phyloP scores from a whole-genome alignment of 345 rosid genomes.

The Durio zibethinus region DNA sequence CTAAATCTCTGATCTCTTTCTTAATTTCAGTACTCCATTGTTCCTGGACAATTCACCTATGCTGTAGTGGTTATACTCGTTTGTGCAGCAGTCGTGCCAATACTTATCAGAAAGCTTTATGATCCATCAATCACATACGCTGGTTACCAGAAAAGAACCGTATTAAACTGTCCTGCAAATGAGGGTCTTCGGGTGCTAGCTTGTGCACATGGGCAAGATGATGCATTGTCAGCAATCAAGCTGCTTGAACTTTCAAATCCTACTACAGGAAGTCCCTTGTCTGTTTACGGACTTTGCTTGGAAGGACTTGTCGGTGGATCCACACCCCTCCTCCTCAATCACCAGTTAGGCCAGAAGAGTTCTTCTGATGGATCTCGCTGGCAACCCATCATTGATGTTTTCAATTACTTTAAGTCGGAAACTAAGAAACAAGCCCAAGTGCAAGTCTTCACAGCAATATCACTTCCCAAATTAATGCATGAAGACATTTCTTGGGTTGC shows the following conservation, averaged over 20 bases:
- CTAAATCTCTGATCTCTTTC: neutral
- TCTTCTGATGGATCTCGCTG: slow-evolving; percentile 9
- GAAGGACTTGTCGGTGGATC: slow-evolving; percentile 21
- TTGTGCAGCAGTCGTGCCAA: slow-evolving; percentile 1
- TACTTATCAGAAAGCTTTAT: slow-evolving; percentile 14
- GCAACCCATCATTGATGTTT: slow-evolving; percentile 23
- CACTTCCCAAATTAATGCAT: slow-evolving; percentile 21
- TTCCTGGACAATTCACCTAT: neutral
- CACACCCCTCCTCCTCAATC: slow-evolving; percentile 31
- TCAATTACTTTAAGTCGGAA: slow-evolving; percentile 23
- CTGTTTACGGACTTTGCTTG: slow-evolving; percentile 30
- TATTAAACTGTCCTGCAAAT: neutral
- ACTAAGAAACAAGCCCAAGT: slow-evolving; percentile 1
- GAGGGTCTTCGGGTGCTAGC: slow-evolving; percentile 23
- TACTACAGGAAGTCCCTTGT: slow-evolving; percentile 12
- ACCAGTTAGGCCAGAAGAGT: slow-evolving; percentile 14
- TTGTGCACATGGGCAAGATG: slow-evolving; percentile 28
- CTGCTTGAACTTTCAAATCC: slow-evolving; percentile 21
- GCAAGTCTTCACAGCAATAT: slow-evolving; percentile 27
- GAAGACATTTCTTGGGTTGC: slow-evolving; percentile 36
- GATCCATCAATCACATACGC: slow-evolving; percentile 29
- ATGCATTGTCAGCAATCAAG: slow-evolving; percentile 27
- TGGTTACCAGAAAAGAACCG: slow-evolving; percentile 26
- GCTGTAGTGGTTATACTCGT: neutral
- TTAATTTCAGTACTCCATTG: neutral